Evolutionary conservation across 2,329 filamentous ascomycete genomes (phyloP).

Genomic region (Bipolaris zeicola): DNA sequence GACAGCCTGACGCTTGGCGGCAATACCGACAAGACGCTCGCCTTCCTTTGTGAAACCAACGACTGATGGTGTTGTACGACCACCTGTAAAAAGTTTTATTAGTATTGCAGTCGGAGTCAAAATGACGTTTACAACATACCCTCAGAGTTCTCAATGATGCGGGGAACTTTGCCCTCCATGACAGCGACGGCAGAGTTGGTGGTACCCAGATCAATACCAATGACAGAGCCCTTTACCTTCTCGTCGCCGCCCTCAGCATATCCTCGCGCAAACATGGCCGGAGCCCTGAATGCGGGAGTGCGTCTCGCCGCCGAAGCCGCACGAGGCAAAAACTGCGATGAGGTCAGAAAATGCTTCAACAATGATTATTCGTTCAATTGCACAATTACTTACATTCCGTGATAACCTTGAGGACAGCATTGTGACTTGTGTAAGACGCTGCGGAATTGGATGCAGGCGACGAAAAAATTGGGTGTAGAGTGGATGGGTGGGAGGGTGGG

Average conservation of each 20-base stretch:
- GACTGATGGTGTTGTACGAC: slow-evolving; percentile 89
- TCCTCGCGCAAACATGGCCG: slow-evolving; percentile 69
- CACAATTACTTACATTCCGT: slow-evolving; percentile 45
- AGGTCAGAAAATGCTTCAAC: slow-evolving; percentile 31
- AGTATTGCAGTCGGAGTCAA: slow-evolving; percentile 11
- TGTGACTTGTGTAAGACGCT: slow-evolving; percentile 36
- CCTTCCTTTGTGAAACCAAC: slow-evolving; percentile 95
- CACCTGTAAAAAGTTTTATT: slow-evolving; percentile 60
- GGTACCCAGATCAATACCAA: slow-evolving; percentile 97
- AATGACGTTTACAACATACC: slow-evolving; percentile 58
- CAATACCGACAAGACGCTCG: slow-evolving; percentile 94
- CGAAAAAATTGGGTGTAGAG: slow-evolving; percentile 27
- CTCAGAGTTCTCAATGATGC: slow-evolving; percentile 98
- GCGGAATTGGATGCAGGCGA: slow-evolving; percentile 39
- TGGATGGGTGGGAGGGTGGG: slow-evolving; percentile 25
- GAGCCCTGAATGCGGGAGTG: slow-evolving; percentile 68
- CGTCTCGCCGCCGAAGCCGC: slow-evolving; percentile 71
- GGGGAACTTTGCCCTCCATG: slow-evolving; percentile 95
- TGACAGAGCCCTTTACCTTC: slow-evolving; percentile 94
- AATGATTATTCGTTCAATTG: background rate
- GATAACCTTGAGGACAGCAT: slow-evolving; percentile 52
- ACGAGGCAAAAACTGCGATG: slow-evolving; percentile 67
- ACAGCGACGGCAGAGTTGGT: slow-evolving; percentile 97
- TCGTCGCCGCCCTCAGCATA: slow-evolving; percentile 73
- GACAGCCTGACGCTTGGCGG: slow-evolving; percentile 96